Conservation (phyloP, 148 eudicot genomes). For the Suaeda aralocaspica region DNA sequence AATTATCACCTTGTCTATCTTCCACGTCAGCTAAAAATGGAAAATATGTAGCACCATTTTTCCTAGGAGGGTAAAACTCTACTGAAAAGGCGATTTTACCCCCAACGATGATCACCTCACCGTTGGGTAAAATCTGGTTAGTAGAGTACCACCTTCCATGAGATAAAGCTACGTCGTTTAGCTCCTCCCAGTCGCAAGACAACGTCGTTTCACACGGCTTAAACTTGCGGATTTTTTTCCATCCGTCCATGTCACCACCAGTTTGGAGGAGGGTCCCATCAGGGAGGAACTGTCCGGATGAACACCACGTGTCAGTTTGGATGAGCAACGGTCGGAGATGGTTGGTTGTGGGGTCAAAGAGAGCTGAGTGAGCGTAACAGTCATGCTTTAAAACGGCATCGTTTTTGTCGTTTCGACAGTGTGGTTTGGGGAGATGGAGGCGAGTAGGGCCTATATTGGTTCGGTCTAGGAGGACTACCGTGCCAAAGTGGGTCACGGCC, state of each 20-base stretch:
- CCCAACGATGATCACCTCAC: conserved; percentile 64
- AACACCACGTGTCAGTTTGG: conserved; percentile 97
- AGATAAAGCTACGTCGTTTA: conserved; percentile 39
- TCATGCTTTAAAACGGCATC: conserved; percentile 38
- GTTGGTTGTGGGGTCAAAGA: conserved; percentile 56
- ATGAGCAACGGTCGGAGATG: conserved; percentile 57
- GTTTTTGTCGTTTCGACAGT: conserved; percentile 32
- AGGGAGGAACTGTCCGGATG: conserved; percentile 90
- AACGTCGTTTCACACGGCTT: conserved; percentile 44
- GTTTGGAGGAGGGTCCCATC: conserved; percentile 89
- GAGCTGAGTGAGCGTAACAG: conserved; percentile 80
- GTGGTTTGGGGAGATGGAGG: conserved; percentile 37
- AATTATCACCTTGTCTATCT: conserved; percentile 76
- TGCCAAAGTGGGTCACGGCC: conserved; percentile 69
- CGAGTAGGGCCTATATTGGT: conserved; percentile 68
- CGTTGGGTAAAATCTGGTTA: conserved; percentile 76
- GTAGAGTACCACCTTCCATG: conserved; percentile 79
- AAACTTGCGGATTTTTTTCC: conserved; percentile 55
- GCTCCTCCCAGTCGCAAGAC: conserved; percentile 79
- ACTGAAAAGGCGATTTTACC: conserved; percentile 46
- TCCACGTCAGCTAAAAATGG: conserved; percentile 49
- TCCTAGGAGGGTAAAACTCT: conserved; percentile 62
- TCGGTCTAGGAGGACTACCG: conserved; percentile 84
- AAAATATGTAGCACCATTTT: conserved; percentile 43
- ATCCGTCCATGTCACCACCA: conserved; percentile 72